A percentile compares a stretch with the other conserved stretches of the same genome.
These are phyloP conservation scores for Puccinia polysora DNA, from an alignment of 1,284 basidiomycete species.

Conservation along the genomic window DNA sequence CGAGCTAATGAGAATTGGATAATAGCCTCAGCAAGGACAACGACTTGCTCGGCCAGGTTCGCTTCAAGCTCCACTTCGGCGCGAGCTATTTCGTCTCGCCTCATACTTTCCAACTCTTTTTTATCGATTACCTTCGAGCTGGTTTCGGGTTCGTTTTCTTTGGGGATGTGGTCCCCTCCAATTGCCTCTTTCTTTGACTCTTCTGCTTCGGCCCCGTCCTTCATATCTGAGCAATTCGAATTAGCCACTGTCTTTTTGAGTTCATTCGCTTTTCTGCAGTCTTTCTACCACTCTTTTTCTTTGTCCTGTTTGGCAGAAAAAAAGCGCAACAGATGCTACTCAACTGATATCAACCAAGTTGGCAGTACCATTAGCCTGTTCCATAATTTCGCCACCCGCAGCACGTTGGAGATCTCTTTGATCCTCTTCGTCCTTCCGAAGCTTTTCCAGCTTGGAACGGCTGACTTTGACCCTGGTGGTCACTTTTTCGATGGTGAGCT, in stretches of 20 bases:
- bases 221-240: background rate
- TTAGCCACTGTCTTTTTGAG: background rate
- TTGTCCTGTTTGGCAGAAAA: conserved; percentile 54
- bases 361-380: conserved; percentile 14
- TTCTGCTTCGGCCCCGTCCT: conserved; percentile 14
- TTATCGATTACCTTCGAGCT: background rate
- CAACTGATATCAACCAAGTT: conserved; percentile 31
- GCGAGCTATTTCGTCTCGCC: conserved; percentile 17
- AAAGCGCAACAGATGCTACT: conserved; percentile 41
- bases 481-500: conserved; percentile 76
- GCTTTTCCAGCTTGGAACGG: conserved; percentile 64
- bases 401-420: conserved; percentile 45
- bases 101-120: conserved; percentile 21
- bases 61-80: conserved; percentile 15
- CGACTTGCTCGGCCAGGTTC: conserved; percentile 21
- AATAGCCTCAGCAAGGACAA: conserved; percentile 24
- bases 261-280: conserved; percentile 48
- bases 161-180: background rate
- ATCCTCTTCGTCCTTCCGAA: conserved; percentile 78
- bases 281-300: conserved; percentile 67
- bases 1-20: conserved; percentile 7
- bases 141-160: background rate
- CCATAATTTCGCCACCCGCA: conserved; percentile 43
- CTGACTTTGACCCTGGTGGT: conserved; percentile 76
- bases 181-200: conserved; percentile 30